These are phyloP conservation scores for Quercus agrifolia DNA, from an alignment of 306 rosid genomes.

Conservation along the genomic window DNA sequence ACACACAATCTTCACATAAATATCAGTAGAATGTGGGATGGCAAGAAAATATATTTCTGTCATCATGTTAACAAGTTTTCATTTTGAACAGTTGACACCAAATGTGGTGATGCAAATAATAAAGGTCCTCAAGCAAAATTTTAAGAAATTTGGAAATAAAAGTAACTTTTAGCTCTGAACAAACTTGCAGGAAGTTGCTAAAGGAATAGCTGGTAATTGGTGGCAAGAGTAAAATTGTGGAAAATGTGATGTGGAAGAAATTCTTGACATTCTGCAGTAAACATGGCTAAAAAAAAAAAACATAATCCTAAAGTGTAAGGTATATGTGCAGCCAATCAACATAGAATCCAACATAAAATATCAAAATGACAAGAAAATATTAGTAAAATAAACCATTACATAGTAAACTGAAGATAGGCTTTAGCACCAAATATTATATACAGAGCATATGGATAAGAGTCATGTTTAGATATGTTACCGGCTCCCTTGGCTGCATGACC, in stretches of 20 bases:
- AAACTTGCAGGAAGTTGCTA: slow-evolving; percentile 1
- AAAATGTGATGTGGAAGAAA: slow-evolving; percentile 2
- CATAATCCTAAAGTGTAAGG: background rate
- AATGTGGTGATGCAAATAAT: background rate
- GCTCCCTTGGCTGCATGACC: slow-evolving; percentile 22
- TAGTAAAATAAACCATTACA: background rate
- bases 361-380: background rate
- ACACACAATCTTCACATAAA: background rate
- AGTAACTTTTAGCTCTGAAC: background rate
- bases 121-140: background rate
- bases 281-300: background rate
- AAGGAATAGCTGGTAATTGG: slow-evolving; percentile 1
- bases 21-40: background rate
- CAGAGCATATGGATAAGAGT: background rate
- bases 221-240: slow-evolving; percentile 2
- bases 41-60: background rate
- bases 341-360: background rate
- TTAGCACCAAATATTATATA: background rate
- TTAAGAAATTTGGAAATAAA: background rate
- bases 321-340: background rate
- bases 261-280: background rate
- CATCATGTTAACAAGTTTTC: background rate
- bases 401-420: background rate
- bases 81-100: background rate
- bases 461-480: slow-evolving; percentile 24